Base-by-base conservation (phyloP, 192 early-diverging fungal genomes). In the Umbelopsis vinacea region DNA sequence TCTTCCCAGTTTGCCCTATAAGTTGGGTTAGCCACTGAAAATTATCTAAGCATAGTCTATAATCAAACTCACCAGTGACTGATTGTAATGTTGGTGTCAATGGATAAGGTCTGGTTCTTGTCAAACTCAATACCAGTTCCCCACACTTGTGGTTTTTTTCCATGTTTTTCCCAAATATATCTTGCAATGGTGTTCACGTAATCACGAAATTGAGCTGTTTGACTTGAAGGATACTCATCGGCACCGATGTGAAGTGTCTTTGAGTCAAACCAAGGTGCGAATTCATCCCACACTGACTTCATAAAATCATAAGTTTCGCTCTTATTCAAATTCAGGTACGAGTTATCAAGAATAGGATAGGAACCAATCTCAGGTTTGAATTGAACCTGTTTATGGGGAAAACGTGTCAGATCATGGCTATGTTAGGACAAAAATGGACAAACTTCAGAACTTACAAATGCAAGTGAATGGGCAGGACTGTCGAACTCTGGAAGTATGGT, bases 401-500 rank as follows among this genome's bases (percentile, higher is more conserved):
- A 22, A 24, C 14, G 43, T n/a, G 3, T 24, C 19, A 21, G 21
- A 26, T 68, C 21, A 15, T 63, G 3, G 0, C 22, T 19, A 4
- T 10, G 3, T 45, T 45, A 14, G 5, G 40, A 45, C 17, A 23
- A 11, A 17, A 21, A 17, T 29, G 11, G 9, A 0, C 8, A 11
- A 43, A 33, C 1, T 37, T 37, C 3, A 35, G 1, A 0, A 68
- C 45, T 83, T 66, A 80, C 81, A 46, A 83, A 83, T 67, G 76
- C 77, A 23, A 83, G 72, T 37, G 82, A 78, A 52, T 83, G 82
- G 0, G 82, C 82, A 8, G 82, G 82, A 60, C 76, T 76, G 35
- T 83, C 82, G 26, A 83, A 81, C 71, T 83, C 82, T 33, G 82
- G 82, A 26, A 83, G 80, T 38, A 83, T 57, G 23, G 80, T 80